Conservation (phyloP, 2,329 filamentous ascomycete genomes). For the Fusarium mundagurra region DNA sequence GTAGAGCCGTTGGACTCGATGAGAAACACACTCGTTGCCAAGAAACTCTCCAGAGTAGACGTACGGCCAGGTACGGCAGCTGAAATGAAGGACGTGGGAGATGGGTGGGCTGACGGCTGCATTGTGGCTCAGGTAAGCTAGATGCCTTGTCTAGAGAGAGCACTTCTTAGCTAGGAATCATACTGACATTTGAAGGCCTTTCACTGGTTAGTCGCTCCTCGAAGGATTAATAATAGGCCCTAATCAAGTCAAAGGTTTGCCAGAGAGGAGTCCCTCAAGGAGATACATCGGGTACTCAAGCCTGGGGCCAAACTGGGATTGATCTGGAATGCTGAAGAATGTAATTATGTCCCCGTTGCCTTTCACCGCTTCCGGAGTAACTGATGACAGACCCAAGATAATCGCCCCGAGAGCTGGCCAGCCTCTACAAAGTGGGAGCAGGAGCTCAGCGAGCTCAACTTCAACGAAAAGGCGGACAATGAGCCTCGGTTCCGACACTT, state of each 20-base stretch:
- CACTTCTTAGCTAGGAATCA: neutral
- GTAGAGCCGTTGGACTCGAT: slow-evolving; percentile 74
- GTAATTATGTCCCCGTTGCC: slow-evolving; percentile 51
- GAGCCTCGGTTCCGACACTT: slow-evolving; percentile 72
- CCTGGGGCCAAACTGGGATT: slow-evolving; percentile 69
- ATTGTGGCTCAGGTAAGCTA: slow-evolving; percentile 72
- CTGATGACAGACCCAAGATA: slow-evolving; percentile 59
- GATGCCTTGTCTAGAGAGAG: neutral
- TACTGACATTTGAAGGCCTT: slow-evolving; percentile 53
- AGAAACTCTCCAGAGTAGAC: slow-evolving; percentile 64
- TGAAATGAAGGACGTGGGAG: slow-evolving; percentile 61
- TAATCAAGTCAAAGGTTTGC: slow-evolving; percentile 67
- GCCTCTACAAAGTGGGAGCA: slow-evolving; percentile 70
- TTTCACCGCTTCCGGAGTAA: neutral
- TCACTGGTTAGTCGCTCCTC: slow-evolving; percentile 60
- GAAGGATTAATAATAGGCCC: neutral
- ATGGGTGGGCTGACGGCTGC: slow-evolving; percentile 70
- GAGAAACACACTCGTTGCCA: slow-evolving; percentile 68
- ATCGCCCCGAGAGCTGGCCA: slow-evolving; percentile 66
- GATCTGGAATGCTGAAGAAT: slow-evolving; percentile 81
- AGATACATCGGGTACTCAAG: slow-evolving; percentile 74
- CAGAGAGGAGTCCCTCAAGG: slow-evolving; percentile 66
- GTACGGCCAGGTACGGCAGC: slow-evolving; percentile 68
- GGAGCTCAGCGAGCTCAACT: slow-evolving; percentile 67
- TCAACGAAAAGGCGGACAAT: slow-evolving; percentile 62